Conservation (phyloP, 1,284 basidiomycete species). For the Cutaneotrichosporon cavernicola region DNA sequence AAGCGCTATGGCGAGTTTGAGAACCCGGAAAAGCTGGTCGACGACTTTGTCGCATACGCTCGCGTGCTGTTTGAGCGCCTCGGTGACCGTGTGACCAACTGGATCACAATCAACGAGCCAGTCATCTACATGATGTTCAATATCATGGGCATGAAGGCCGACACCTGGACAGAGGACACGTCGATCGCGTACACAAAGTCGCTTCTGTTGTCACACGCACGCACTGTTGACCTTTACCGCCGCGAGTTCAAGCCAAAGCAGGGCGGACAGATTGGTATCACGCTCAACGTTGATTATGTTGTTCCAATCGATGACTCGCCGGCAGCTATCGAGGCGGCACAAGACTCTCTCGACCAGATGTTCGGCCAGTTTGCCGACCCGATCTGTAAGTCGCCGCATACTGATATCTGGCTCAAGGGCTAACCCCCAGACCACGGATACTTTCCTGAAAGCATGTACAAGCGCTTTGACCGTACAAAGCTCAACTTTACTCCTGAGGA, state of each 20-base stretch:
- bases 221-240: slow-evolving; percentile 34
- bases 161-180: slow-evolving; percentile 16
- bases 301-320: slow-evolving; percentile 30
- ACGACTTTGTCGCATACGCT: slow-evolving; percentile 65
- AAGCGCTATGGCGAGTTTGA: slow-evolving; percentile 68
- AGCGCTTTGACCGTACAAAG: slow-evolving; percentile 14
- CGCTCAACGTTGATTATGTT: slow-evolving; percentile 37
- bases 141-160: slow-evolving; percentile 8
- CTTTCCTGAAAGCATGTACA: slow-evolving; percentile 13
- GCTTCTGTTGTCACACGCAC: slow-evolving; percentile 32
- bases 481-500: slow-evolving; percentile 22
- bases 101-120: slow-evolving; percentile 56
- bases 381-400: slow-evolving; percentile 23
- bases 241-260: slow-evolving; percentile 26
- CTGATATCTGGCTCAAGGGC: too few species aligned
- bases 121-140: slow-evolving; percentile 28
- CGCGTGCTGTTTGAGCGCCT: slow-evolving; percentile 68
- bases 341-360: slow-evolving; percentile 19
- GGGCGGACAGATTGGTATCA: slow-evolving; percentile 35
- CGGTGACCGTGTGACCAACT: slow-evolving; percentile 70
- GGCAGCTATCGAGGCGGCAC: slow-evolving; percentile 26
- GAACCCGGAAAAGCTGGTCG: slow-evolving; percentile 42
- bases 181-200: slow-evolving; percentile 12
- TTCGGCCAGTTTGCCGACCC: slow-evolving; percentile 34
- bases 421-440: slow-evolving; percentile 1